Evolutionary conservation across 2,329 filamentous ascomycete species (phyloP).

Genomic region (Epichloe coenophiala): DNA sequence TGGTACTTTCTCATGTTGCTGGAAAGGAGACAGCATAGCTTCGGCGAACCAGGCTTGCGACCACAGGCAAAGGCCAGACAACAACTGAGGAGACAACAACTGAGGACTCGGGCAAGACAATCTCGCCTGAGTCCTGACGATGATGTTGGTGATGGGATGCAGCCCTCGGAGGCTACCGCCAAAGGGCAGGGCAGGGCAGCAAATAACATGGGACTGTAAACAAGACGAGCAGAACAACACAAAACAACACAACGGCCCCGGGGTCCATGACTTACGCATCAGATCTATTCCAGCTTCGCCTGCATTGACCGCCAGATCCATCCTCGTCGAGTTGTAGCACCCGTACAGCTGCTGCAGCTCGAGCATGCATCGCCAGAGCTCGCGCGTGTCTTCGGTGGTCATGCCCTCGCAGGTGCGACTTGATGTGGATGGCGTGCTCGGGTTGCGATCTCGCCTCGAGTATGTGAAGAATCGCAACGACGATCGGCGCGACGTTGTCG

Average conservation of each 20-base stretch:
- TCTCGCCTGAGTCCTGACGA: neutral
- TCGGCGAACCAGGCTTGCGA: neutral
- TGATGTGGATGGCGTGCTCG: slow-evolving; percentile 7
- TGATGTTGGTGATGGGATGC: neutral
- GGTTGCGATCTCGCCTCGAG: slow-evolving; percentile 2
- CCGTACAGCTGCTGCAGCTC: slow-evolving; percentile 31
- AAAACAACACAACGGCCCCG: neutral
- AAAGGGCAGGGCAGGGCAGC: neutral
- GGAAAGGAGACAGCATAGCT: neutral
- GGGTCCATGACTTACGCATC: slow-evolving; percentile 27
- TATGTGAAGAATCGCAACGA: slow-evolving; percentile 4
- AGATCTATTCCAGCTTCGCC: slow-evolving; percentile 25
- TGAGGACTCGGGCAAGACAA: too few species aligned
- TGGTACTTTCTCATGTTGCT: neutral
- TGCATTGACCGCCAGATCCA: slow-evolving; percentile 31
- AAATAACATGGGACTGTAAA: neutral
- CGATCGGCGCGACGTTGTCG: slow-evolving; percentile 14
- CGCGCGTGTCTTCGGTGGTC: slow-evolving; percentile 24
- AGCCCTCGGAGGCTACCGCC: too few species aligned
- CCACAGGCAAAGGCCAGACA: neutral
- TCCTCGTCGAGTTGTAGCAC: slow-evolving; percentile 36
- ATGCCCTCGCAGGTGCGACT: slow-evolving; percentile 20
- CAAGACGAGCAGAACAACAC: neutral
- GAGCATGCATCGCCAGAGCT: slow-evolving; percentile 35
- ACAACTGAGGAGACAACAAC: neutral